These are phyloP conservation scores for Bipolaris oryzae DNA, from an alignment of 2,329 filamentous ascomycete genomes.

Conservation along the genomic window DNA sequence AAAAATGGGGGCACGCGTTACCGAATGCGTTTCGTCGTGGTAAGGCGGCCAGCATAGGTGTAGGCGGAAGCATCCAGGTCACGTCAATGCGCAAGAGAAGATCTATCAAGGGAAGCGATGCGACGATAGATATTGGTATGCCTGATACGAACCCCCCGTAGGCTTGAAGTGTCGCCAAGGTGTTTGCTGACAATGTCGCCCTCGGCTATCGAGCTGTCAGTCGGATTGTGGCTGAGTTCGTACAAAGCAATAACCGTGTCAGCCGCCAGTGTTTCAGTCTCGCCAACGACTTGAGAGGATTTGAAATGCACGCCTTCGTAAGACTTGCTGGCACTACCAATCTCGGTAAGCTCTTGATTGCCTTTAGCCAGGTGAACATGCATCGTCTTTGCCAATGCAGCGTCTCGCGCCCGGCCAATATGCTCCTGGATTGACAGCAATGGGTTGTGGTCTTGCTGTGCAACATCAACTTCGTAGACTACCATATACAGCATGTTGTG, in stretches of 20 bases:
- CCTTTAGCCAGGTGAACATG: constrained; percentile 1
- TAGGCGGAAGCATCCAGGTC: constrained; percentile 6
- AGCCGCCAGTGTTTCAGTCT: background rate
- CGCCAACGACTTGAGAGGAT: background rate
- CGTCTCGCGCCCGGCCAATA: background rate
- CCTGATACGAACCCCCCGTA: background rate
- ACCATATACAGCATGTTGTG: constrained; percentile 2
- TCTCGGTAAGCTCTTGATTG: constrained; percentile 7
- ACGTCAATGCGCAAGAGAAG: constrained; percentile 5
- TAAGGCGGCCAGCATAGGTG: constrained; percentile 19
- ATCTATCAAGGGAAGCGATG: constrained; percentile 4
- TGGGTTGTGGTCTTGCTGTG: background rate
- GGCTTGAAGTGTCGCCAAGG: background rate
- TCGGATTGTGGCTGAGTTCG: constrained; percentile 1
- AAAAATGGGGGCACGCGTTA: constrained; percentile 15
- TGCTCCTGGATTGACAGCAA: background rate
- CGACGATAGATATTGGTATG: constrained; percentile 9
- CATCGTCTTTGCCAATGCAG: background rate
- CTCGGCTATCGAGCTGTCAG: background rate
- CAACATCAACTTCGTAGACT: background rate
- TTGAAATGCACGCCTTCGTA: constrained; percentile 16
- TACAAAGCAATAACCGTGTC: constrained; percentile 9
- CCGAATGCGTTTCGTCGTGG: constrained; percentile 16
- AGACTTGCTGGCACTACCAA: constrained; percentile 19
- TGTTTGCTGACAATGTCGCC: background rate